These are phyloP conservation scores for Pyrenophora seminiperda DNA, from an alignment of 2,329 filamentous ascomycete genomes.

Conservation along the genomic window DNA sequence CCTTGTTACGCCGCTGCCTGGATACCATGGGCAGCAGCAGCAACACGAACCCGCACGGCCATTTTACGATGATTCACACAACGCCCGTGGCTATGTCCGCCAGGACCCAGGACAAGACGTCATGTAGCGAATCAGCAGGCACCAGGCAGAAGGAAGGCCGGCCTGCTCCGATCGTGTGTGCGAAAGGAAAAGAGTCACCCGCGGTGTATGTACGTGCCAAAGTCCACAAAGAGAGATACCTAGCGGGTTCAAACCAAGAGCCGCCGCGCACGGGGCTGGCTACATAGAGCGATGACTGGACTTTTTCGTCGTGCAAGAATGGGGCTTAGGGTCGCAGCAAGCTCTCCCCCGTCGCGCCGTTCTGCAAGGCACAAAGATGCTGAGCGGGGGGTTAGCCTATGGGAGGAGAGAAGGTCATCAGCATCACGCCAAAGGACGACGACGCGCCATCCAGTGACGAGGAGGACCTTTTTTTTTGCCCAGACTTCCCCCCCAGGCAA, in stretches of 20 bases:
- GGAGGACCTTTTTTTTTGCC: too few species aligned
- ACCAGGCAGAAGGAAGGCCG: conserved; percentile 30
- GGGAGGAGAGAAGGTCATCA: conserved; percentile 13
- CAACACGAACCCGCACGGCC: conserved; percentile 11
- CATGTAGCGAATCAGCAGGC: conserved; percentile 21
- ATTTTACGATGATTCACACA: conserved; percentile 38
- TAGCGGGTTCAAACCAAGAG: conserved; percentile 18
- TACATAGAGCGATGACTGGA: conserved; percentile 19
- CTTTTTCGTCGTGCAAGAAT: conserved; percentile 1
- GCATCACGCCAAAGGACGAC: conserved; percentile 10
- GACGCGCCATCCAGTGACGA: conserved; percentile 26
- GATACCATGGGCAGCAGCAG: conserved; percentile 23
- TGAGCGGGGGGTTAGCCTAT: conserved; percentile 26
- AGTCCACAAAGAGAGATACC: conserved; percentile 21
- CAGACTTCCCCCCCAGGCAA: conserved; percentile 20
- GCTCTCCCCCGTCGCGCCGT: neutral
- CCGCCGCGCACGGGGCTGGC: conserved; percentile 19
- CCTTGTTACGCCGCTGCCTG: conserved; percentile 32
- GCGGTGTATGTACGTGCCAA: conserved; percentile 2
- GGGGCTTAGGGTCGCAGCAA: neutral
- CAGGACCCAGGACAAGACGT: conserved; percentile 22
- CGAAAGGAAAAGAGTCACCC: conserved; percentile 34
- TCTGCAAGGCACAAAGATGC: conserved; percentile 41
- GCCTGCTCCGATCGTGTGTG: conserved; percentile 9
- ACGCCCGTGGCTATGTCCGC: conserved; percentile 37